These are phyloP conservation scores for Sugiyamaella grinbergsii DNA, from an alignment of 1,139 yeast genomes.

Conservation along the genomic window DNA sequence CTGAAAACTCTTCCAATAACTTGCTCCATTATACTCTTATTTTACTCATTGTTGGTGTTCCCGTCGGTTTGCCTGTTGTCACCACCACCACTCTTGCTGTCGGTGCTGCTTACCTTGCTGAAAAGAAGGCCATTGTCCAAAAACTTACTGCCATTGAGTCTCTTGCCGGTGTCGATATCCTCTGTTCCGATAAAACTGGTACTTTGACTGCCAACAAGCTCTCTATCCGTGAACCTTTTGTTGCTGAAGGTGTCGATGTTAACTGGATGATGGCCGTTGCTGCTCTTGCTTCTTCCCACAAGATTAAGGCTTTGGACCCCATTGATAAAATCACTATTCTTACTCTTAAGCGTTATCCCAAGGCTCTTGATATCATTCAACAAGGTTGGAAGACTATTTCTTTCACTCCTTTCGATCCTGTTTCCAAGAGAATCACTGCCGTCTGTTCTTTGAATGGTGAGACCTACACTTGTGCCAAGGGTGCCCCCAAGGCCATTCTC, in stretches of 20 bases:
- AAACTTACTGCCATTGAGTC: slow-evolving; percentile 90
- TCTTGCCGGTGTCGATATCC: slow-evolving; percentile 89
- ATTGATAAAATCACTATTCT: slow-evolving; percentile 62
- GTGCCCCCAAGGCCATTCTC: slow-evolving; percentile 98
- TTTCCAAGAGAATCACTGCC: slow-evolving; percentile 94
- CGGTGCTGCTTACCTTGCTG: slow-evolving; percentile 94
- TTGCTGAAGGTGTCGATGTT: slow-evolving; percentile 65
- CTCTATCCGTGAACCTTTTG: slow-evolving; percentile 62
- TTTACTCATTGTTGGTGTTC: slow-evolving; percentile 91
- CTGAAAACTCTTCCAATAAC: slow-evolving; percentile 41
- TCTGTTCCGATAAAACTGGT: slow-evolving; percentile 95
- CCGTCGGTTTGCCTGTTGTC: slow-evolving; percentile 94
- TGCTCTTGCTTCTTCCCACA: slow-evolving; percentile 70
- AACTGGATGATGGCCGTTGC: slow-evolving; percentile 74
- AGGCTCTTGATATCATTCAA: slow-evolving; percentile 92
- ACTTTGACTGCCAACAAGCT: slow-evolving; percentile 90
- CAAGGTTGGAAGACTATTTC: slow-evolving; percentile 88
- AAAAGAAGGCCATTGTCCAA: slow-evolving; percentile 90
- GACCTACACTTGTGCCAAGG: slow-evolving; percentile 94
- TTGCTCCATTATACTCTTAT: slow-evolving; percentile 79
- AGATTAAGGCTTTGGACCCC: slow-evolving; percentile 72
- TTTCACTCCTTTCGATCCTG: slow-evolving; percentile 98
- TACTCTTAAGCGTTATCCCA: slow-evolving; percentile 58
- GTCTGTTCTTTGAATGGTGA: slow-evolving; percentile 96
- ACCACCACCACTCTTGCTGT: slow-evolving; percentile 95